Conservation (phyloP, 164 flowering plant species). For the Berberis vulgaris region DNA sequence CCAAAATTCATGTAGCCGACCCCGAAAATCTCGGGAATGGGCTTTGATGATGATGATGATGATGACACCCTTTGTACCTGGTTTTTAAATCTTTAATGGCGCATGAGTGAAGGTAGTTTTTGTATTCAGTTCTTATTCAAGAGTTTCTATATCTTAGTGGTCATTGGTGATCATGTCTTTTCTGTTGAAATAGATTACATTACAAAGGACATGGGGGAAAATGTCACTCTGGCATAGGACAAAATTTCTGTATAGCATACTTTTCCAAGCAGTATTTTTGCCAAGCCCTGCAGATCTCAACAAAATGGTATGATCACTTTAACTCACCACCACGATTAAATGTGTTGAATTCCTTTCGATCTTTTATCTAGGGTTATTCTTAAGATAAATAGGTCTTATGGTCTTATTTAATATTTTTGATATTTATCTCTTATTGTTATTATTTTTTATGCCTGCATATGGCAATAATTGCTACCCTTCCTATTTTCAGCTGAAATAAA, state of each 20-base stretch:
- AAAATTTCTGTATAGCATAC: constrained; percentile 48
- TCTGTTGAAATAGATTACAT: constrained; percentile 47
- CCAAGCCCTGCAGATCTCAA: constrained; percentile 74
- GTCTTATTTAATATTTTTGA: neutral
- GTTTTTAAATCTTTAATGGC: too few species aligned
- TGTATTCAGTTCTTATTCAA: neutral
- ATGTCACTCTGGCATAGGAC: constrained; percentile 92
- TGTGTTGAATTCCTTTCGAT: neutral
- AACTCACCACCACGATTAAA: neutral
- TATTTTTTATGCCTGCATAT: neutral
- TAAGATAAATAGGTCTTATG: too few species aligned
- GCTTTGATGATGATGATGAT: too few species aligned
- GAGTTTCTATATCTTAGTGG: neutral
- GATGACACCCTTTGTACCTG: too few species aligned
- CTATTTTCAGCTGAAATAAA: constrained; percentile 64
- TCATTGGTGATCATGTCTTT: constrained; percentile 1
- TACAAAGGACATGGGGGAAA: constrained; percentile 83
- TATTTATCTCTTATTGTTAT: neutral
- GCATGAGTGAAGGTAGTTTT: neutral
- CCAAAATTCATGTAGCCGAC: too few species aligned
- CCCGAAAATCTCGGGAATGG: too few species aligned
- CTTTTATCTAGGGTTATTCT: neutral
- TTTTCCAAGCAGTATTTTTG: constrained; percentile 72
- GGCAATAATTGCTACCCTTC: neutral
- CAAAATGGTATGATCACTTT: constrained; percentile 46